Evolutionary conservation across 306 rosid species (phyloP).

Genomic region (Mimosa pudica): DNA sequence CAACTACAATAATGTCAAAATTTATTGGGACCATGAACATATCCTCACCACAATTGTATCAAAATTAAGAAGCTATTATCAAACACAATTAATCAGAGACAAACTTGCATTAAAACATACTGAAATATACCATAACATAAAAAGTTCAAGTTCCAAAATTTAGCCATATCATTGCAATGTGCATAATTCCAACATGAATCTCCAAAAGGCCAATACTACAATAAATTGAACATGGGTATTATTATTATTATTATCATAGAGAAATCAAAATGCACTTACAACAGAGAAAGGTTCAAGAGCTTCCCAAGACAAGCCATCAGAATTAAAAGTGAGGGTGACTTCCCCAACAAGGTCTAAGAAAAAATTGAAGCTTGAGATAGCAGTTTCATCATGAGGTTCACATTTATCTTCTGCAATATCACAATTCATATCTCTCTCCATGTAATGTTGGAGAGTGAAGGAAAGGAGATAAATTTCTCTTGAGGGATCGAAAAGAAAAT

Average conservation of each 20-base stretch:
- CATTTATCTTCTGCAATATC: constrained; percentile 31
- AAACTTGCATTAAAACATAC: not conserved
- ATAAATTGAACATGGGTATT: constrained; percentile 16
- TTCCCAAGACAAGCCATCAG: constrained; percentile 76
- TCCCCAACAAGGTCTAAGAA: constrained; percentile 70
- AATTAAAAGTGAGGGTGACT: constrained; percentile 54
- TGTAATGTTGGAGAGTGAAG: constrained; percentile 50
- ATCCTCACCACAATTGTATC: not conserved
- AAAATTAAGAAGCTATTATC: not conserved
- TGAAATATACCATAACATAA: not conserved
- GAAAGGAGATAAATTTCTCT: constrained; percentile 43
- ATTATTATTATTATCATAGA: not conserved
- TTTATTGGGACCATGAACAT: not conserved
- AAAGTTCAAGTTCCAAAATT: not conserved
- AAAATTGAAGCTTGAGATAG: constrained; percentile 53
- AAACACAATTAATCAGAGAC: not conserved
- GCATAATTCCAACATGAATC: constrained; percentile 15
- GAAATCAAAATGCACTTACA: constrained; percentile 45
- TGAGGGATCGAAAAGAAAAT: not conserved
- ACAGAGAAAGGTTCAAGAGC: constrained; percentile 37
- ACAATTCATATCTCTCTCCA: constrained; percentile 54
- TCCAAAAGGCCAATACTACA: not conserved
- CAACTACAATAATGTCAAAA: not conserved
- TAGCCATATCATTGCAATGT: not conserved
- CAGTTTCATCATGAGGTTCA: constrained; percentile 29